Conservation (phyloP, 164 flowering plant species). For the Euptelea pleiosperma region DNA sequence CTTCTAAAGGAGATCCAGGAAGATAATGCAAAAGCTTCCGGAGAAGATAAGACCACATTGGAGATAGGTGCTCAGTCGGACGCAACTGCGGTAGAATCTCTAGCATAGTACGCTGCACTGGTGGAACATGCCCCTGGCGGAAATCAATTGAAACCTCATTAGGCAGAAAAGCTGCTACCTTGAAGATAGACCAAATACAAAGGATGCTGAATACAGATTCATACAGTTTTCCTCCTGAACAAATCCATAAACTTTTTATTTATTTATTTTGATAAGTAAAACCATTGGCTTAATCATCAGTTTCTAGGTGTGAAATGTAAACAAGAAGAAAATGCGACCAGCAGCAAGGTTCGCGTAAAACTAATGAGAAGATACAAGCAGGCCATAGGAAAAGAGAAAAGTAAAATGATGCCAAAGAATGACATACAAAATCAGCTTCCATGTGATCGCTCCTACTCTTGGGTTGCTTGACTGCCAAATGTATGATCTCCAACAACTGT, state of each 20-base stretch:
- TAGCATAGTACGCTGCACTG: slow-evolving; percentile 69
- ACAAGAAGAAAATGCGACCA: not conserved
- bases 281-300: no score
- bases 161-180: slow-evolving; percentile 4
- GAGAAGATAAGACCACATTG: slow-evolving; percentile 80
- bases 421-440: slow-evolving; percentile 78
- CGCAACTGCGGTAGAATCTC: slow-evolving; percentile 65
- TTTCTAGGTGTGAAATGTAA: not conserved
- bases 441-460: slow-evolving; percentile 37
- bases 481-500: slow-evolving; percentile 57
- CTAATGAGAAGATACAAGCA: not conserved
- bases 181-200: not conserved
- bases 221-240: no score
- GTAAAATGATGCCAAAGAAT: not conserved
- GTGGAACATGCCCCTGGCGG: slow-evolving; percentile 74
- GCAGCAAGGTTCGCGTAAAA: not conserved
- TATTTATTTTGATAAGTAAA: no score
- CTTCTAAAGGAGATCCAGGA: slow-evolving; percentile 42
- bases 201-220: no score
- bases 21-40: slow-evolving; percentile 64
- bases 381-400: not conserved
- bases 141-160: slow-evolving; percentile 10
- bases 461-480: slow-evolving; percentile 48
- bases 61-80: slow-evolving; percentile 64
- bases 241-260: no score